Evolutionary conservation across 352 stramenopile species (phyloP).

Genomic region (Pythium dissimile): DNA sequence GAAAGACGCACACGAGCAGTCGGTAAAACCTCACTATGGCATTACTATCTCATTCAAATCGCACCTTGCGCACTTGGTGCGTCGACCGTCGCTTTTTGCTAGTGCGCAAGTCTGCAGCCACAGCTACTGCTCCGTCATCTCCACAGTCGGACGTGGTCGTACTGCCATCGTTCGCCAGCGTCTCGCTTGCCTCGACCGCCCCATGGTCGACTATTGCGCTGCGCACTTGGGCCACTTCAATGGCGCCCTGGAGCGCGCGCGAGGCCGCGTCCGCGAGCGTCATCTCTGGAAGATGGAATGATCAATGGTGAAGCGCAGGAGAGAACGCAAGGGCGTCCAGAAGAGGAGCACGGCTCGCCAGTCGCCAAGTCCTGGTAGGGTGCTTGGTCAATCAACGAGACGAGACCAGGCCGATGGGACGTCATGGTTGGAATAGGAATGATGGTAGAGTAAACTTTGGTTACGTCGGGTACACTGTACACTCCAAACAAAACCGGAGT

Average conservation of each 20-base stretch:
- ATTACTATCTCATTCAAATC: too few relatives aligned
- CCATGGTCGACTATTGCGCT: not conserved
- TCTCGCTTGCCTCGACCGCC: not conserved
- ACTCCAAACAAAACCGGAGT: too few relatives aligned
- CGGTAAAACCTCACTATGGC: not conserved
- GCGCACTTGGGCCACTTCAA: constrained; percentile 6
- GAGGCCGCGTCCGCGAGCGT: constrained; percentile 12
- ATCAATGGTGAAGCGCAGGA: too few relatives aligned
- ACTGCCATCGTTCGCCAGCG: not conserved
- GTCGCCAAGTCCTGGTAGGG: too few relatives aligned
- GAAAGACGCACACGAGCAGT: not conserved
- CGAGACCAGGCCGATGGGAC: too few relatives aligned
- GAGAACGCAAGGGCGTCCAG: too few relatives aligned
- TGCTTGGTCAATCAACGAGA: too few relatives aligned
- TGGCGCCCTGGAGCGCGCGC: constrained; percentile 9
- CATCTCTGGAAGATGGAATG: not conserved
- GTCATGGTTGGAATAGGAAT: too few relatives aligned
- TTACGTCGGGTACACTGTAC: too few relatives aligned
- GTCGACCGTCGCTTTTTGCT: constrained; percentile 20
- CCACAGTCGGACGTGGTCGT: constrained; percentile 12
- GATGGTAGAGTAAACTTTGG: too few relatives aligned
- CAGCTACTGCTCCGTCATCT: not conserved
- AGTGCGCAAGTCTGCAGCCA: not conserved
- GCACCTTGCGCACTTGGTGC: constrained; percentile 21
- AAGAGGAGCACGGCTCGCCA: too few relatives aligned